phyloP scores from a whole-genome alignment of 352 stramenopile species.

The Phytophthora tentaculata region DNA sequence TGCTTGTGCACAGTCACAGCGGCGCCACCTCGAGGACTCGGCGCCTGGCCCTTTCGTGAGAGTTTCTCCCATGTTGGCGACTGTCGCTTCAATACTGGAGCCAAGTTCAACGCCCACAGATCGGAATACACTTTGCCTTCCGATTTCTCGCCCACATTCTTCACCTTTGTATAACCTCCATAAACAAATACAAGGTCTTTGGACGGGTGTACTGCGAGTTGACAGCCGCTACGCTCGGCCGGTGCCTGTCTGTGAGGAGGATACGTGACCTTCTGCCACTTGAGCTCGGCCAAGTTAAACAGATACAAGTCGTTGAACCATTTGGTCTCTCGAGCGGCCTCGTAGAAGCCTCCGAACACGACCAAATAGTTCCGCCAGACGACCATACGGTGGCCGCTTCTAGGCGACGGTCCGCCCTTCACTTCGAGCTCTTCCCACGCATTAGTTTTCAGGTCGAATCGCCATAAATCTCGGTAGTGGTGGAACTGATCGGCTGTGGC shows the following conservation, averaged over 20 bases:
- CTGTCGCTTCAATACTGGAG: conserved; percentile 88
- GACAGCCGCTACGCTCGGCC: conserved; percentile 79
- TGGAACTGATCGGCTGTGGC: conserved; percentile 97
- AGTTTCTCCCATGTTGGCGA: conserved; percentile 95
- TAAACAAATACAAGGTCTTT: conserved; percentile 94
- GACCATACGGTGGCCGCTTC: conserved; percentile 94
- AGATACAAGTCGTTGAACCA: conserved; percentile 97
- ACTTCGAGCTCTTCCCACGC: conserved; percentile 94
- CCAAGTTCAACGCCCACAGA: conserved; percentile 95
- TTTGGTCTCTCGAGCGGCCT: conserved; percentile 90
- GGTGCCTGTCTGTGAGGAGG: conserved; percentile 69
- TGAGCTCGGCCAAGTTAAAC: conserved; percentile 90
- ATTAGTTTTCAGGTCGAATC: conserved; percentile 94
- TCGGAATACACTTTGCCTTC: conserved; percentile 96
- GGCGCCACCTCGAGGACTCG: conserved; percentile 78
- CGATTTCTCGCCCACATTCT: conserved; percentile 89
- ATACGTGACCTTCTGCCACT: conserved; percentile 87
- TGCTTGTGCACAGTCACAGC: conserved; percentile 94
- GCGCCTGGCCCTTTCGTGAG: conserved; percentile 88
- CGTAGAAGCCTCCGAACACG: conserved; percentile 98
- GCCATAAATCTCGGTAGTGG: conserved; percentile 95
- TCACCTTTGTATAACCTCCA: conserved; percentile 96
- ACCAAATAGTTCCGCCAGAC: conserved; percentile 97
- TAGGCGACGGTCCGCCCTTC: conserved; percentile 76
- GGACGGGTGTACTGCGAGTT: conserved; percentile 81